Evolutionary conservation across 441 rosid genomes (phyloP), one percentile per base, ranked within the genome.

Genomic region (Viola pubescens): DNA sequence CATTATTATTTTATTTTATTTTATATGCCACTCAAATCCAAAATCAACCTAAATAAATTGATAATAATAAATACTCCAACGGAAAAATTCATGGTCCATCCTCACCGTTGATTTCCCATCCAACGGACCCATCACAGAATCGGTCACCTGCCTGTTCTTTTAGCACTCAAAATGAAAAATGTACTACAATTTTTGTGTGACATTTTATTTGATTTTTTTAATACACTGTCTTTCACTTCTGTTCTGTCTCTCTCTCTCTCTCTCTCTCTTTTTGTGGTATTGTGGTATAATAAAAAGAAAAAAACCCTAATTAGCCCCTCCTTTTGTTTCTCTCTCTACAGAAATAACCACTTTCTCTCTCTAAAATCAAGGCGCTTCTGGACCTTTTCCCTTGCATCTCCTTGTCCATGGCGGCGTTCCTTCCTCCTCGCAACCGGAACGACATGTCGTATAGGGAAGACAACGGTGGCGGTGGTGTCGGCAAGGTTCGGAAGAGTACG

Each of bases 401-500:
- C 34, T 39, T 51, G 45, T 19, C 1, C 55, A 84, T 90, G 96
- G 83, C 94, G 87, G 75, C 91, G 72, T 75, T 6, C 6, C 14
- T 26, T n/a, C 7, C 46, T 39, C 13, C 85, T 65, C 82, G 78
- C 38, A 85, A 80, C 49, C 89, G 80, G 47, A 69, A 72, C 50
- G 91, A 73, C 58, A 73, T 70, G 44, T 70, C 80, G 2, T 79
- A 79, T 63, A 83, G 34, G 34, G 34, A 75, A 42, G 80, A 69
- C 54, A 94, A 89, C 34, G 77, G 74, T 6, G 95, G 97, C 34
- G 62, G 42, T 7, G 95, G 97, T 40, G 65, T 42, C 1, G 99
- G 99, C 3, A 94, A 90, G 81, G 78, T 85, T 45, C 80, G 81
- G 54, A 90, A 84, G 76, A 79, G 75, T 26, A 81, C 91, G 13